These are phyloP conservation scores for Kwoniella sp. DNA, from an alignment of 768 basidiomycete genomes.

Conservation along the genomic window DNA sequence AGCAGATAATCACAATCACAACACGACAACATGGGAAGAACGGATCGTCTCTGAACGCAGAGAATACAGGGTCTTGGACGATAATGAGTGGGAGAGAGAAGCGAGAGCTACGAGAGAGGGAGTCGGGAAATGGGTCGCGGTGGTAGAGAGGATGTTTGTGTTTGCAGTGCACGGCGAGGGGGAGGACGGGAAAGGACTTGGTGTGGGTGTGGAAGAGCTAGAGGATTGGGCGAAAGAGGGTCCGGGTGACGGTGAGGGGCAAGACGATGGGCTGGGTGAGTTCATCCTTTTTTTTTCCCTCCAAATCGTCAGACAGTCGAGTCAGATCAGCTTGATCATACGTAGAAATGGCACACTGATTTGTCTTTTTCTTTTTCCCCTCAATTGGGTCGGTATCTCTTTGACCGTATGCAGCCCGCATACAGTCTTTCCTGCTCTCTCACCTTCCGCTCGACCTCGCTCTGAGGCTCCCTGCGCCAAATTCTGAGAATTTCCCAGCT, in stretches of 20 bases:
- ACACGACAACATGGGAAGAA: slow-evolving; percentile 41
- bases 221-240: slow-evolving; percentile 32
- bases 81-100: slow-evolving; percentile 24
- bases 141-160: slow-evolving; percentile 35
- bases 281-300: neutral
- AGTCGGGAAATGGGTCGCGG: slow-evolving; percentile 32
- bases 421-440: slow-evolving; percentile 40
- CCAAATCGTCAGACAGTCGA: neutral
- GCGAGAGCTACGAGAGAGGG: slow-evolving; percentile 26
- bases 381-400: too few relatives aligned
- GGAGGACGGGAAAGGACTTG: neutral
- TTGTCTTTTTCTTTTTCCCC: too few relatives aligned
- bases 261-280: slow-evolving; percentile 20
- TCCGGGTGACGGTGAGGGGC: slow-evolving; percentile 21
- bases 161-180: slow-evolving; percentile 1
- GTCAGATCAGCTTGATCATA: neutral
- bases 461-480: slow-evolving; percentile 24
- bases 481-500: slow-evolving; percentile 3
- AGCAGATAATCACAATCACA: slow-evolving; percentile 16
- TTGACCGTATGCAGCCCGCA: slow-evolving; percentile 31
- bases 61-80: slow-evolving; percentile 24
- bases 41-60: slow-evolving; percentile 37
- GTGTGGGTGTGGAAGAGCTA: slow-evolving; percentile 12
- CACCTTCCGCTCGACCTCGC: slow-evolving; percentile 39
- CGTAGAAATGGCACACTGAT: neutral